Evolutionary conservation across 129 eudicot species (phyloP).

Genomic region (Escallonia herrerae): DNA sequence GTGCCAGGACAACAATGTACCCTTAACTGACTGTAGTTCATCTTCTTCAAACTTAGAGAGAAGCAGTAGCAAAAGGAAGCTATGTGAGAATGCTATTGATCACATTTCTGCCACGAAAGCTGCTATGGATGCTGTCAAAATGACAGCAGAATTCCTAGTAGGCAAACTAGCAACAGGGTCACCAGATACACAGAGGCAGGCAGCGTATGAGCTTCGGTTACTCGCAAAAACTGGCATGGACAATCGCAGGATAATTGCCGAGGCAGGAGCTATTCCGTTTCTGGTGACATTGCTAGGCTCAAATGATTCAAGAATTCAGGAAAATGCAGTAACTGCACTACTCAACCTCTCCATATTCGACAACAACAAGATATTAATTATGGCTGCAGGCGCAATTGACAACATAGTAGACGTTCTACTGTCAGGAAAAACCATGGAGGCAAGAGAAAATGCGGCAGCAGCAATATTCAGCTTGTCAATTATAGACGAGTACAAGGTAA

Average conservation of each 20-base stretch:
- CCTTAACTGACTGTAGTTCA: conserved; percentile 32
- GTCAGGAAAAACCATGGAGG: conserved; percentile 68
- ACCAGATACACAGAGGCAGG: conserved; percentile 55
- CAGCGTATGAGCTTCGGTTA: conserved; percentile 67
- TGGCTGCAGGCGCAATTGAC: conserved; percentile 79
- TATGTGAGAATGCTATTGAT: conserved; percentile 50
- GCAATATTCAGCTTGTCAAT: conserved; percentile 66
- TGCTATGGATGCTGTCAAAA: conserved; percentile 61
- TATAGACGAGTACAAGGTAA: conserved; percentile 56
- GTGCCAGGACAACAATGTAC: conserved; percentile 64
- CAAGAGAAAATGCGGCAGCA: conserved; percentile 91
- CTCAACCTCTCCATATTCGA: conserved; percentile 85
- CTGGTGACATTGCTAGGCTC: conserved; percentile 58
- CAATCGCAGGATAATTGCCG: conserved; percentile 65
- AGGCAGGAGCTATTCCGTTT: conserved; percentile 89
- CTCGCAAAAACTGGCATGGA: conserved; percentile 83
- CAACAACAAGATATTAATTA: conserved; percentile 64
- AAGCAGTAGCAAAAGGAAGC: conserved; percentile 44
- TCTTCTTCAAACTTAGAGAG: conserved; percentile 45
- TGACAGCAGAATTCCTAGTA: conserved; percentile 70
- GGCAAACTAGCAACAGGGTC: conserved; percentile 76
- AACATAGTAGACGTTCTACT: conserved; percentile 45
- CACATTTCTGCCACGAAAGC: conserved; percentile 64
- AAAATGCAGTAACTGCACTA: conserved; percentile 75
- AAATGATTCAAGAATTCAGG: conserved; percentile 62